phyloP scores from a whole-genome alignment of 768 basidiomycete species.

The Calocera cornea region DNA sequence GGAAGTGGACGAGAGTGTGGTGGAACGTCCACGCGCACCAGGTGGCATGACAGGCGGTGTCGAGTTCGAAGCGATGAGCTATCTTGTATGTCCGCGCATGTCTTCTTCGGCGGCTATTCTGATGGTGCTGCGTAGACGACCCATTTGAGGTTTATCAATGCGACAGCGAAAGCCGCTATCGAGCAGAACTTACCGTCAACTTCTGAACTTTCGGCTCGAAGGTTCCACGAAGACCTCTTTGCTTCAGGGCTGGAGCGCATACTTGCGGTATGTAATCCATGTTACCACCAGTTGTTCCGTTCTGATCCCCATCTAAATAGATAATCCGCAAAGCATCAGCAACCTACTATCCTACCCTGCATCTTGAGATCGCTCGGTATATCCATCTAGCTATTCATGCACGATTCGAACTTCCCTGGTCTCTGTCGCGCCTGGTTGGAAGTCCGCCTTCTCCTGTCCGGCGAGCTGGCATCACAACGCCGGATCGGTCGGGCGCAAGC shows the following conservation, averaged over 20 bases:
- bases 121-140: conserved; percentile 43
- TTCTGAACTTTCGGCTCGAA: conserved; percentile 60
- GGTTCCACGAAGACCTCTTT: conserved; percentile 79
- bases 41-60: conserved; percentile 98
- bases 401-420: conserved; percentile 68
- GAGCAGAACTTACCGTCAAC: conserved; percentile 53
- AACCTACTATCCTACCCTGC: conserved; percentile 85
- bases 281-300: neutral
- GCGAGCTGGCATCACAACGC: conserved; percentile 22
- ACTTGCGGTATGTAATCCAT: conserved; percentile 48
- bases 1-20: conserved; percentile 70
- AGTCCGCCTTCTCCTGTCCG: conserved; percentile 53
- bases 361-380: conserved; percentile 87
- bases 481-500: neutral
- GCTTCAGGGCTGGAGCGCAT: conserved; percentile 84
- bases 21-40: conserved; percentile 84
- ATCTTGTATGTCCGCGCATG: conserved; percentile 50
- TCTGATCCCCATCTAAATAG: conserved; percentile 29
- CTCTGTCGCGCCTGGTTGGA: conserved; percentile 65
- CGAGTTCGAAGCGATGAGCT: conserved; percentile 92
- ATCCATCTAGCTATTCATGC: conserved; percentile 50
- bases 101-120: neutral
- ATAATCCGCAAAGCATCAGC: conserved; percentile 90
- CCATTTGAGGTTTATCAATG: conserved; percentile 78
- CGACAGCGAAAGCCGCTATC: conserved; percentile 51